A percentile compares a stretch with the other conserved stretches of the same genome.
These are phyloP conservation scores for Austroboletus niveus DNA, from an alignment of 1,284 basidiomycete species.

Conservation along the genomic window DNA sequence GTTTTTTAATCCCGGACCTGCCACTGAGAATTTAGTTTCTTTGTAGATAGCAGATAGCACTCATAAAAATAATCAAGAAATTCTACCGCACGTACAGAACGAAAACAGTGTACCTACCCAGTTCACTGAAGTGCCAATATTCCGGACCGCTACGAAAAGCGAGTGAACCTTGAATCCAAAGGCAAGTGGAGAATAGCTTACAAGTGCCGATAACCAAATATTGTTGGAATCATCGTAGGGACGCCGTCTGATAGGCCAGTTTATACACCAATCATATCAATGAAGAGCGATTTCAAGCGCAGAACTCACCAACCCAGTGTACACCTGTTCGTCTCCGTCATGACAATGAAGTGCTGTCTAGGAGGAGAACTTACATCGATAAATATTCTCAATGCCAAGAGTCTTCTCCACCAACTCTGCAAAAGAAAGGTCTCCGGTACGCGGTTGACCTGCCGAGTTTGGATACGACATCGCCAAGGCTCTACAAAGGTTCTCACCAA, in stretches of 20 bases:
- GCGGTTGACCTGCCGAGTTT: slow-evolving; percentile 40
- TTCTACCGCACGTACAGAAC: too few relatives aligned
- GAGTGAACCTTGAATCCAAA: neutral
- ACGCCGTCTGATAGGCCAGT: slow-evolving; percentile 38
- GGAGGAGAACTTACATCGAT: slow-evolving; percentile 33
- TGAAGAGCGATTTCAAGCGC: neutral
- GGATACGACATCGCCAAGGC: too few relatives aligned
- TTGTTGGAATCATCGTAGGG: slow-evolving; percentile 40
- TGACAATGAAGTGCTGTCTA: neutral
- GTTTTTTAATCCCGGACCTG: slow-evolving; percentile 31
- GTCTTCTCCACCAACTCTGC: slow-evolving; percentile 37
- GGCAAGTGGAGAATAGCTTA: slow-evolving; percentile 18
- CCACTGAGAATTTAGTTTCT: slow-evolving; percentile 1
- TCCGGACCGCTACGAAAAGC: slow-evolving; percentile 36
- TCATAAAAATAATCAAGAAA: too few relatives aligned
- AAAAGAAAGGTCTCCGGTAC: slow-evolving; percentile 41
- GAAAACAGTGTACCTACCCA: slow-evolving; percentile 20
- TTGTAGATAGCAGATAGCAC: slow-evolving; percentile 4
- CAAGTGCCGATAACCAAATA: slow-evolving; percentile 45
- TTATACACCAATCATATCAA: neutral
- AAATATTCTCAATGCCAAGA: slow-evolving; percentile 38
- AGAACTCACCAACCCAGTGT: slow-evolving; percentile 36
- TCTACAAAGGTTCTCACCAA: slow-evolving; percentile 28
- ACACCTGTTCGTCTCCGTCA: slow-evolving; percentile 30
- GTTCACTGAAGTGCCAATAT: slow-evolving; percentile 45